phyloP scores from a whole-genome alignment of 139 green algal species.

The Mesostigma viride region DNA sequence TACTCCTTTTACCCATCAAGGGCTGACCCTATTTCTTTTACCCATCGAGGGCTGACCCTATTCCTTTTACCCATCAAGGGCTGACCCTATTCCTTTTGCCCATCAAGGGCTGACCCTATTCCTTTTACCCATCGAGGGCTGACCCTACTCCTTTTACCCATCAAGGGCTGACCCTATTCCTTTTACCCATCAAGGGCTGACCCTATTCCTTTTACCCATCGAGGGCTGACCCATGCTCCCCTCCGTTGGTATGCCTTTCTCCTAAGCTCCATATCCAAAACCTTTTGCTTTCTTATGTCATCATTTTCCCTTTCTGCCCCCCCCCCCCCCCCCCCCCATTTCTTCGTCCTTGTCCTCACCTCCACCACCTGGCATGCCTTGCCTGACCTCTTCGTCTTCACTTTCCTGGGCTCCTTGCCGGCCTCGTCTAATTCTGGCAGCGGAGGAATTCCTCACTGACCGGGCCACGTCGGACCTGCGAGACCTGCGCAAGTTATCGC shows the following conservation, averaged over 20 bases:
- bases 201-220: constrained; percentile 2
- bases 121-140: neutral
- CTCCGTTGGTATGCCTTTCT: neutral
- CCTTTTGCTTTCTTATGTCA: no score
- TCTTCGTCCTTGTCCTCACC: neutral
- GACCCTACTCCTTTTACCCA: neutral
- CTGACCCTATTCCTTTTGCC: neutral
- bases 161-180: no score
- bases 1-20: no score
- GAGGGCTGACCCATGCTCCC: neutral
- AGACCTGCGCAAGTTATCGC: neutral
- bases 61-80: no score
- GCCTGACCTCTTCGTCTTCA: neutral
- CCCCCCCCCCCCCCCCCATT: neutral
- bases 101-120: neutral
- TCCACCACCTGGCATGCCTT: neutral
- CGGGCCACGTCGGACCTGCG: neutral
- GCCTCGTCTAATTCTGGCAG: no score
- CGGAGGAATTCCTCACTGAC: neutral
- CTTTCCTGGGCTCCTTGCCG: no score
- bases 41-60: no score
- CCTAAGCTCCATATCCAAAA: neutral
- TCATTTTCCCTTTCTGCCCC: neutral
- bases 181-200: no score
- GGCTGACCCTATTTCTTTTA: no score